Conservation (phyloP, 805 yeast species). For the Metschnikowia bowlesiae region DNA sequence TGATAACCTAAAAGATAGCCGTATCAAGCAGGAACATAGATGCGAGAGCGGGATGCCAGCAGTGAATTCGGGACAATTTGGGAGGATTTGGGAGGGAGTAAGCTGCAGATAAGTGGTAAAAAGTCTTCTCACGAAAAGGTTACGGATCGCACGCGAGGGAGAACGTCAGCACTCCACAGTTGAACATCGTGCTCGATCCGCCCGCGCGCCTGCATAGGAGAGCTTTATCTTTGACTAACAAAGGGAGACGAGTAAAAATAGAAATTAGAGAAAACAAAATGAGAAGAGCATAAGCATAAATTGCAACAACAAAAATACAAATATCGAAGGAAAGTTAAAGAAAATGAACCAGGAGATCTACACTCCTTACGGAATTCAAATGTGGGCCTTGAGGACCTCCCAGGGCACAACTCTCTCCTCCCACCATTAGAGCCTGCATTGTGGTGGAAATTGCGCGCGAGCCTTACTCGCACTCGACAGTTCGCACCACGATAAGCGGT, state of each 20-base stretch:
- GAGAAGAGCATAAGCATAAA: too few species aligned
- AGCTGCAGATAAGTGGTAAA: neutral
- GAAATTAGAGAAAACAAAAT: too few species aligned
- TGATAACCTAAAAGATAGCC: neutral
- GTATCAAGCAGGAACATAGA: neutral
- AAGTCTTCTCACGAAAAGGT: neutral
- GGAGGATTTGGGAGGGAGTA: too few species aligned
- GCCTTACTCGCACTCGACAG: neutral
- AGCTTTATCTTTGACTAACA: too few species aligned
- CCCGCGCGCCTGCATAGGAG: neutral
- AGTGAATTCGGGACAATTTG: neutral
- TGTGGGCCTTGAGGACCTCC: too few species aligned
- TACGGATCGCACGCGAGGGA: neutral
- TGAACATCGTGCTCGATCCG: neutral
- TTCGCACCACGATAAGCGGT: neutral
- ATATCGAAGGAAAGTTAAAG: too few species aligned
- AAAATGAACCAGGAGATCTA: too few species aligned
- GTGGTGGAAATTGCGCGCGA: neutral
- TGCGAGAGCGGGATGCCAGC: neutral
- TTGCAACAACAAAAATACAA: too few species aligned
- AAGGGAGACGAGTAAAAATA: too few species aligned
- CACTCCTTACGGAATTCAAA: too few species aligned
- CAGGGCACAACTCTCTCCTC: too few species aligned
- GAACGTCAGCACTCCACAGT: neutral
- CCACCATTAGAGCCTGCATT: too few species aligned